Evolutionary conservation across 169 alveolate genomes (phyloP).

Genomic region (Perkinsus chesapeaki): DNA sequence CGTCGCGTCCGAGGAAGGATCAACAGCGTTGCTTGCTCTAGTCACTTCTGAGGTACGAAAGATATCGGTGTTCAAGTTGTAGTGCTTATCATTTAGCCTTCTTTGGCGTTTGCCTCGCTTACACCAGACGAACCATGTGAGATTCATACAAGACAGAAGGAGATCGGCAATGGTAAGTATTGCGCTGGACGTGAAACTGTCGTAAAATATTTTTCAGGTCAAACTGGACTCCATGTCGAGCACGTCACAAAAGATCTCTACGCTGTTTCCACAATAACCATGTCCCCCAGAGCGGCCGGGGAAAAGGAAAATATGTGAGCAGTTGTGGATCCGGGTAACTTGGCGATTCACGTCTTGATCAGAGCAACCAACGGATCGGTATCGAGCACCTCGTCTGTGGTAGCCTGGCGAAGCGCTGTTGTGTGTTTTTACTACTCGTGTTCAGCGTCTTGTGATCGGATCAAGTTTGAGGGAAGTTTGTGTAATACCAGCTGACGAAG

Average conservation of each 20-base stretch:
- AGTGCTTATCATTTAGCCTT: too few species aligned
- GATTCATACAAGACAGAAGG: not conserved
- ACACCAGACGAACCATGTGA: not conserved
- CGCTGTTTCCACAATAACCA: not conserved
- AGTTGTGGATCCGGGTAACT: not conserved
- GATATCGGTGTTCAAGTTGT: too few species aligned
- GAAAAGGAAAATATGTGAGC: not conserved
- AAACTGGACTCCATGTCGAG: not conserved
- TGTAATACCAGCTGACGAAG: not conserved
- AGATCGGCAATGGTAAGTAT: not conserved
- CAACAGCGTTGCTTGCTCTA: not conserved
- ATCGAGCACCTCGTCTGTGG: not conserved
- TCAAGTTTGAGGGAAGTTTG: not conserved
- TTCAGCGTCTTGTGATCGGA: not conserved
- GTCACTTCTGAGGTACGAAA: not conserved
- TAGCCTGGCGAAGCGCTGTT: not conserved
- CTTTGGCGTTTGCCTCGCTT: not conserved
- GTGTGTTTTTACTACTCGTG: not conserved
- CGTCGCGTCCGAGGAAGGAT: not conserved
- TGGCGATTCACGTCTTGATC: not conserved
- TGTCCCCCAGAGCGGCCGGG: not conserved
- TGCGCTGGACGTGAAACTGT: not conserved
- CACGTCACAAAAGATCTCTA: not conserved
- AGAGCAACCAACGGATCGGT: not conserved
- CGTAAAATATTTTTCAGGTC: too few species aligned